These are phyloP conservation scores for Canavalia ensiformis DNA, from an alignment of 306 rosid species.

Conservation along the genomic window DNA sequence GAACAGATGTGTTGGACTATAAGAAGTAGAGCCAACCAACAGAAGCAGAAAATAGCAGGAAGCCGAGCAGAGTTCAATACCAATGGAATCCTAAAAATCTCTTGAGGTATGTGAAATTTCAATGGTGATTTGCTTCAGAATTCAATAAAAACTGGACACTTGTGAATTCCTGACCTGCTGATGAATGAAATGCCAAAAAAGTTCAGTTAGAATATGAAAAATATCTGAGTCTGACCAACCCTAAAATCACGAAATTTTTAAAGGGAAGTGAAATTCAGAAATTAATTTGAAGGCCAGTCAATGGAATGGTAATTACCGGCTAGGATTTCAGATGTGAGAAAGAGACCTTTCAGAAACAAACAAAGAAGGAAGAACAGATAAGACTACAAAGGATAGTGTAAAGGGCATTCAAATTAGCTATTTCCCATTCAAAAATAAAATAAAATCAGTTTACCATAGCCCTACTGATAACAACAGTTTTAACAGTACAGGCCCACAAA, in stretches of 20 bases:
- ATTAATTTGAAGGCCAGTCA: conserved; percentile 52
- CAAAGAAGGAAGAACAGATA: conserved; percentile 59
- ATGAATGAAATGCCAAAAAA: conserved; percentile 69
- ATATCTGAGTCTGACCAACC: conserved; percentile 71
- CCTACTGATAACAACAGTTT: conserved; percentile 60
- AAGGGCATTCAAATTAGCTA: conserved; percentile 53
- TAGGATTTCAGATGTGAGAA: conserved; percentile 65
- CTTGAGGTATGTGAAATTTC: conserved; percentile 57
- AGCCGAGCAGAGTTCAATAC: conserved; percentile 59
- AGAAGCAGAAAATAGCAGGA: conserved; percentile 52
- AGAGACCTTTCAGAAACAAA: conserved; percentile 64
- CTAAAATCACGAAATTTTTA: conserved; percentile 56
- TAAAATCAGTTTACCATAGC: conserved; percentile 57
- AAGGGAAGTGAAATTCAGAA: conserved; percentile 42
- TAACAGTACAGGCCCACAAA: conserved; percentile 67
- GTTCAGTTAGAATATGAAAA: conserved; percentile 80
- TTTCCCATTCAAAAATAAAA: conserved; percentile 50
- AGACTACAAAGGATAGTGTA: conserved; percentile 57
- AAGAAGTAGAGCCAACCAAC: conserved; percentile 5
- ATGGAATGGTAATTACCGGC: conserved; percentile 65
- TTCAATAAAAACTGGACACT: conserved; percentile 57
- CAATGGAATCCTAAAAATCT: conserved; percentile 55
- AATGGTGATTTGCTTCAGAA: conserved; percentile 68
- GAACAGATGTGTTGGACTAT: conserved; percentile 44
- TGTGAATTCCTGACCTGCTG: conserved; percentile 77